Evolutionary conservation across 129 eudicot species (phyloP), one percentile per base, ranked within the genome.

Genomic region (Flaveria ramosissima): DNA sequence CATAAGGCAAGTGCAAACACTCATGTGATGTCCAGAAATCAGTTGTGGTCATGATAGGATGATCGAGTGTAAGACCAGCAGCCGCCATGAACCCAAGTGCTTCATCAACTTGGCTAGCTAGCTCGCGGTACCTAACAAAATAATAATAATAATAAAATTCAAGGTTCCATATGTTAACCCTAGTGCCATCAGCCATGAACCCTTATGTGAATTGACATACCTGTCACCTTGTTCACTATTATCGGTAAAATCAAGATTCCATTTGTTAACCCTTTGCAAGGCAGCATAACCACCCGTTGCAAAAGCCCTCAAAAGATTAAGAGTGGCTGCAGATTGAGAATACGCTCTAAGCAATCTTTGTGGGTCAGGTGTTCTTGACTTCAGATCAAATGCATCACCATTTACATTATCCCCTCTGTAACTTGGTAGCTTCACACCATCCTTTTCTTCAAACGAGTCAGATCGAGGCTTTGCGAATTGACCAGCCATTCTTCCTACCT

Each of bases 11-110:
- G 55, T 78, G 85, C 81, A 90, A 74, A 70, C 96, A 90, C 76
- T 90, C 96, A 21, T 87, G 96, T 6, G 96, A 90, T 10, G 96
- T 90, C 92, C 92, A 87, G 63, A 90, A 90, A 4, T 90, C 96
- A 20, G 92, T 90, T 16, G 90, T 74, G 69, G 81, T 65, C 96
- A 90, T 87, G 45, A 87, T 73, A 45, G 96, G 92, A 56, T 87
- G 96, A 61, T 87, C 92, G 23, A 74, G 74, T 16, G 96, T 90
- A 23, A 90, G 92, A 10, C 96, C 96, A 43, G 89, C 90, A 73
- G 92, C 96, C 56, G 89, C 76, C 92, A 90, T 87, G 72, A 90
- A 90, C 55, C 92, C 96, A 2, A 56, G 63, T 9, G 63, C 63
- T 9, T 56, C 63, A 10, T 56, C 63, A 56, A 56, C 63, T 56